A percentile compares a stretch with the other conserved stretches of the same genome.
Conservation (phyloP, 495 filamentous ascomycete species). For the Astrothelium subdiscretum region DNA sequence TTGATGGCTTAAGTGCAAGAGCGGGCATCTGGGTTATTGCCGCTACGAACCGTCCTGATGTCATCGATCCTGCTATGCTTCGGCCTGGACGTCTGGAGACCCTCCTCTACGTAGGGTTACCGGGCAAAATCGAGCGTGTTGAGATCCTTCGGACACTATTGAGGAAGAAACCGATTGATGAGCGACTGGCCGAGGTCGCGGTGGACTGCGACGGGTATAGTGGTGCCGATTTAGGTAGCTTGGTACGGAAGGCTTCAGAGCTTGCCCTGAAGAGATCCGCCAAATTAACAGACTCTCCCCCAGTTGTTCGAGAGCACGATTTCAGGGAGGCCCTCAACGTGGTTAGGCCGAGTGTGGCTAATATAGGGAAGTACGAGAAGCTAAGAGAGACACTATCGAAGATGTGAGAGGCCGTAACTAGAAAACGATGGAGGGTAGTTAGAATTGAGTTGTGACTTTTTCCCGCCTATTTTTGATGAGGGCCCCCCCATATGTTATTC, state of each 20-base stretch:
- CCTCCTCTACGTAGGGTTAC: slow-evolving; percentile 80
- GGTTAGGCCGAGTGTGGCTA: slow-evolving; percentile 70
- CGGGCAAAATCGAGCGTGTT: slow-evolving; percentile 62
- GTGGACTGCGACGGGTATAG: slow-evolving; percentile 64
- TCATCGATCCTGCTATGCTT: slow-evolving; percentile 92
- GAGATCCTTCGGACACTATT: slow-evolving; percentile 75
- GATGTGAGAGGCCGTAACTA: not conserved
- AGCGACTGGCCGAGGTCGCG: slow-evolving; percentile 32
- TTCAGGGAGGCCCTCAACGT: slow-evolving; percentile 62
- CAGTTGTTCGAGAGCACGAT: slow-evolving; percentile 39
- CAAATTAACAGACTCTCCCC: not conserved
- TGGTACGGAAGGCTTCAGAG: slow-evolving; percentile 66
- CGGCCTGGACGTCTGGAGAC: slow-evolving; percentile 85
- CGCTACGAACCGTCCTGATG: slow-evolving; percentile 89
- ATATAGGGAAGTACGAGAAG: slow-evolving; percentile 57
- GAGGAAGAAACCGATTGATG: slow-evolving; percentile 44
- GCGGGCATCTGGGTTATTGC: slow-evolving; percentile 89
- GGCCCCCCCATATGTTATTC: too few species aligned
- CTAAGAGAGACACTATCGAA: slow-evolving; percentile 31
- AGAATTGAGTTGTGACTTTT: not conserved
- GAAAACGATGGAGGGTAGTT: not conserved
- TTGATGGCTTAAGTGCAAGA: slow-evolving; percentile 75
- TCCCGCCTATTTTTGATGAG: not conserved
- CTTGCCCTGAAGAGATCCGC: slow-evolving; percentile 52
- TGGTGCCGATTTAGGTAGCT: slow-evolving; percentile 74